These are phyloP conservation scores for Lactarius vividus DNA, from an alignment of 768 basidiomycete genomes.

Conservation along the genomic window DNA sequence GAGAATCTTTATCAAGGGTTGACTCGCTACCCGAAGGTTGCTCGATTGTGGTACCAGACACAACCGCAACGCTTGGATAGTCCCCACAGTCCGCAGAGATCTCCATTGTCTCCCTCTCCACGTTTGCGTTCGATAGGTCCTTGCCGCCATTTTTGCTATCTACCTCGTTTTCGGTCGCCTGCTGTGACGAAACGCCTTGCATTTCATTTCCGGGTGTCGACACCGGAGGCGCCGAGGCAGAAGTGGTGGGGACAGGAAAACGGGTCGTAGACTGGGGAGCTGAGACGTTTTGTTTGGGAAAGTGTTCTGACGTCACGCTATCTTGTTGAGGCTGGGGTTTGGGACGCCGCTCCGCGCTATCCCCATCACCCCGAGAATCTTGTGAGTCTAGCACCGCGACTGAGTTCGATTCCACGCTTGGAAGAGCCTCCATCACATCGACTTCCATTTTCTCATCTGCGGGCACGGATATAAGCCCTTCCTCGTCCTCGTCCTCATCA, in stretches of 20 bases:
- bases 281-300: neutral
- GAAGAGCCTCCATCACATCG: neutral
- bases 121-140: neutral
- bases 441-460: neutral
- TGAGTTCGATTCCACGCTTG: neutral
- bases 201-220: neutral
- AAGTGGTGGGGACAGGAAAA: neutral
- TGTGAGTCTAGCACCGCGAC: neutral
- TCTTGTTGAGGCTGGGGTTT: constrained; percentile 3
- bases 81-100: neutral
- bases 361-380: constrained; percentile 1
- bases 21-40: neutral
- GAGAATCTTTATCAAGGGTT: neutral
- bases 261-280: neutral
- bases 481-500: constrained; percentile 22
- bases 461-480: neutral
- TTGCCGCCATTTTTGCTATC: neutral
- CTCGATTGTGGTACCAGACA: constrained; percentile 1
- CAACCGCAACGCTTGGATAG: neutral
- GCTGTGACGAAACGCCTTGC: neutral
- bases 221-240: neutral
- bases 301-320: neutral
- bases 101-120: neutral
- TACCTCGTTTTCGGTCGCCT: neutral
- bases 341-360: neutral